These are phyloP conservation scores for Neurospora cerealis DNA, from an alignment of 495 filamentous ascomycete species.

Conservation along the genomic window DNA sequence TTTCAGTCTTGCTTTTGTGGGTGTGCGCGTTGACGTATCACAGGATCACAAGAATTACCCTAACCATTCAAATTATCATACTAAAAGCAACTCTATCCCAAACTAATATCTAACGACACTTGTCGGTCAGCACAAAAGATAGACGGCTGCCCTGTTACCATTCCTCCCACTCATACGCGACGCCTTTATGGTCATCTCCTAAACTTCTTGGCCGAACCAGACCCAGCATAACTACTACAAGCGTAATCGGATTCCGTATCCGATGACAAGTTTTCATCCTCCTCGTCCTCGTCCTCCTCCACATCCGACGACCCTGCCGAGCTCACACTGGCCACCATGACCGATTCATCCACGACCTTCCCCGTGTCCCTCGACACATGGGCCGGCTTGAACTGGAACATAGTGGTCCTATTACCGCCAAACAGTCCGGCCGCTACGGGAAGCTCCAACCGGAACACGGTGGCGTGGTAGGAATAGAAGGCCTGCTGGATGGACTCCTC, in stretches of 20 bases:
- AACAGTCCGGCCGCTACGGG: not conserved
- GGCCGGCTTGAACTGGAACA: not conserved
- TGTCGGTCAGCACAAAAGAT: not conserved
- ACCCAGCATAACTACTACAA: not conserved
- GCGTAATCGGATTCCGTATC: not conserved
- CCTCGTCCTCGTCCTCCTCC: not conserved
- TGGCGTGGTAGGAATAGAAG: not conserved
- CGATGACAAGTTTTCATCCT: not conserved
- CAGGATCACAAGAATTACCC: not conserved
- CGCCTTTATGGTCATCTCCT: not conserved
- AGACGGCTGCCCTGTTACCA: not conserved
- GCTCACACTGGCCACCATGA: not conserved
- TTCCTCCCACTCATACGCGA: not conserved
- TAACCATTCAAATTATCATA: not conserved
- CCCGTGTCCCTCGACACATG: not conserved
- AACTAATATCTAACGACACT: not conserved
- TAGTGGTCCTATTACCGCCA: not conserved
- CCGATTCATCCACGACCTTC: not conserved
- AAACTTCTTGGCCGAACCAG: not conserved
- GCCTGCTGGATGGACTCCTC: not conserved
- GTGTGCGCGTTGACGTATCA: not conserved
- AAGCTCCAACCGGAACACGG: not conserved
- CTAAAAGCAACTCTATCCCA: not conserved
- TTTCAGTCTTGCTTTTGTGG: not conserved
- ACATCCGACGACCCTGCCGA: not conserved